Conservation (phyloP, 257 asterid genomes). For the Ballota nigra region DNA sequence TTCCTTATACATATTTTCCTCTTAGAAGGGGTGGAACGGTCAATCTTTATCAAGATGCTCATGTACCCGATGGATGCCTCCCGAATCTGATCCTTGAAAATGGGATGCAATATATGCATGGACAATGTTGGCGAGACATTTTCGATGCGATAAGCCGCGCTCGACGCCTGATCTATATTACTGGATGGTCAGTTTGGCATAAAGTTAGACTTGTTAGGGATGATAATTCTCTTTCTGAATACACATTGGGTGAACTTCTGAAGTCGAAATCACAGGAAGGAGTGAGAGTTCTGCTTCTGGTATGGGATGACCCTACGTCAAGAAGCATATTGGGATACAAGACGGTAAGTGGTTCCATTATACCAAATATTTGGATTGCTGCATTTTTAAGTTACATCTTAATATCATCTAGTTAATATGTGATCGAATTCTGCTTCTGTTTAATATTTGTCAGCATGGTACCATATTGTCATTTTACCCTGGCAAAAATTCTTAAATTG, state of each 20-base stretch:
- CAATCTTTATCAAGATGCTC: conserved; percentile 97
- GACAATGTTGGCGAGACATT: conserved; percentile 92
- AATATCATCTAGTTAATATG: neutral
- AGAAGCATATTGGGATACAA: conserved; percentile 92
- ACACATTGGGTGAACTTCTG: conserved; percentile 86
- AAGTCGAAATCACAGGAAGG: conserved; percentile 97
- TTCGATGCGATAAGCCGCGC: conserved; percentile 84
- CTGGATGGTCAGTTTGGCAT: conserved; percentile 99
- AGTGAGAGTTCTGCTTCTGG: conserved; percentile 90
- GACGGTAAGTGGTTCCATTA: conserved; percentile 55
- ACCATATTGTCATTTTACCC: neutral
- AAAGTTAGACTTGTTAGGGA: conserved; percentile 87
- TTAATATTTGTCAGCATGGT: conserved; percentile 1
- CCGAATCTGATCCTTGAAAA: conserved; percentile 71
- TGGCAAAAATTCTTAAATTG: neutral
- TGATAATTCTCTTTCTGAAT: conserved; percentile 47
- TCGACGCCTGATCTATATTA: conserved; percentile 75
- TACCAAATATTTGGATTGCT: conserved; percentile 1
- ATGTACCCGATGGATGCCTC: conserved; percentile 81
- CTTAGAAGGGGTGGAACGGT: conserved; percentile 89
- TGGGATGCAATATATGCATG: conserved; percentile 75
- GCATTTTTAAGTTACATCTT: conserved; percentile 1
- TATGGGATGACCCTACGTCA: conserved; percentile 99
- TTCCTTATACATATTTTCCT: conserved; percentile 91
- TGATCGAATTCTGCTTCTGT: conserved; percentile 12